A percentile compares a stretch with the other conserved stretches of the same genome.
phyloP scores from a whole-genome alignment of 441 rosid species.

The Pelargonium cotyledonis region DNA sequence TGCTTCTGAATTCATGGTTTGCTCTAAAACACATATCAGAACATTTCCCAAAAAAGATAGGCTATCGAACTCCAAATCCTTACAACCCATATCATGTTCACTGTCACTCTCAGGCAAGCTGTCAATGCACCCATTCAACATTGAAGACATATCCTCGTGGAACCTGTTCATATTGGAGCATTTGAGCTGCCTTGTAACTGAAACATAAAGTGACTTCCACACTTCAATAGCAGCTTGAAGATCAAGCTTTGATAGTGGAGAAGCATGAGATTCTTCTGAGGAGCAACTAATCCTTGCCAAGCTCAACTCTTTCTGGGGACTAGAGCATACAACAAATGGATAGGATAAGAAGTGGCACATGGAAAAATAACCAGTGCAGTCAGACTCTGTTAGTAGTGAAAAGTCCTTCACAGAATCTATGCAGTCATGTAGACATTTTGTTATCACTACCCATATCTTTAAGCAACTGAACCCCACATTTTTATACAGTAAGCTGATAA shows the following conservation, averaged over 20 bases:
- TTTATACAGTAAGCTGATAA: conserved; percentile 30
- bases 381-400: conserved; percentile 21
- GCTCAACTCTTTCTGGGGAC: conserved; percentile 9
- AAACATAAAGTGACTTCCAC: conserved; percentile 42
- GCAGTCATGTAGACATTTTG: conserved; percentile 32
- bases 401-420: conserved; percentile 27
- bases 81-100: conserved; percentile 20
- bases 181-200: conserved; percentile 20
- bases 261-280: conserved; percentile 21
- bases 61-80: conserved; percentile 20
- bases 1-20: conserved; percentile 20
- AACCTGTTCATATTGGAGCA: conserved; percentile 22
- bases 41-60: conserved; percentile 32
- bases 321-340: conserved; percentile 36
- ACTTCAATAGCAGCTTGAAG: conserved; percentile 29
- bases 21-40: conserved; percentile 31
- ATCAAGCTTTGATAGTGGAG: conserved; percentile 21
- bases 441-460: conserved; percentile 36
- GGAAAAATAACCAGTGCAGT: conserved; percentile 16
- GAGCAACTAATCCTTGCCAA: conserved; percentile 14
- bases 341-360: conserved; percentile 36
- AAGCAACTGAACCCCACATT: conserved; percentile 23
- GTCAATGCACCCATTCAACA: conserved; percentile 27
- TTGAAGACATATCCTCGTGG: conserved; percentile 26
- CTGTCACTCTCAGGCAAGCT: conserved; percentile 18